These are phyloP conservation scores for Fusarium temperatum DNA, from an alignment of 2,329 filamentous ascomycete genomes.

Conservation along the genomic window DNA sequence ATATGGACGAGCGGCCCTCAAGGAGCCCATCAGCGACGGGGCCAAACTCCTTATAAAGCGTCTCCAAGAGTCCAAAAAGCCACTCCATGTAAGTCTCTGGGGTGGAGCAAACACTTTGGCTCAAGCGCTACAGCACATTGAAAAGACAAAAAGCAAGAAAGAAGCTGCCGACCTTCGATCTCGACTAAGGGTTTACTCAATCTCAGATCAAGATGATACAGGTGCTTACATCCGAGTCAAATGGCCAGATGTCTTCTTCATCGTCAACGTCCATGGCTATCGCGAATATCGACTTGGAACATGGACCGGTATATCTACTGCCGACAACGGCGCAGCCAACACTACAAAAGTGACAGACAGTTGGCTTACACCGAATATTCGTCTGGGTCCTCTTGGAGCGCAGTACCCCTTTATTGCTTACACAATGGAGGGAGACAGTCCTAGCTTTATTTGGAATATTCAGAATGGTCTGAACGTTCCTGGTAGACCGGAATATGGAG, in stretches of 20 bases:
- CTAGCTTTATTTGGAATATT: conserved; percentile 1
- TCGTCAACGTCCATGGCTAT: not conserved
- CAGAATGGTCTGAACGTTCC: conserved; percentile 8
- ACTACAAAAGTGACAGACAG: not conserved
- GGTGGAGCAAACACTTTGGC: conserved; percentile 3
- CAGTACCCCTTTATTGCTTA: not conserved
- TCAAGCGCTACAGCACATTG: not conserved
- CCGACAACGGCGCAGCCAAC: not conserved
- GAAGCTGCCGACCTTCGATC: not conserved
- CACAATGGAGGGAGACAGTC: conserved; percentile 10
- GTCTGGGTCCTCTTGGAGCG: not conserved
- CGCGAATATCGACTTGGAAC: not conserved
- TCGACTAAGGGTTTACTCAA: conserved; percentile 3
- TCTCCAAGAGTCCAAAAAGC: not conserved
- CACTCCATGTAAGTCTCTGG: not conserved
- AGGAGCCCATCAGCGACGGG: not conserved
- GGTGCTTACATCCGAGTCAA: not conserved
- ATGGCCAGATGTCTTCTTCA: conserved; percentile 11
- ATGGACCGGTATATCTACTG: conserved; percentile 2
- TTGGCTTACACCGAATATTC: conserved; percentile 10
- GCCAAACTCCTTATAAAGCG: not conserved
- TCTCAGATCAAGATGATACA: conserved; percentile 12
- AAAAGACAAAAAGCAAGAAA: not conserved
- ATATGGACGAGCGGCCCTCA: conserved; percentile 3
- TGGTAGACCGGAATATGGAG: not conserved